A percentile compares a stretch with the other conserved stretches of the same genome.
Conservation (phyloP, 164 flowering plant species). For the Tinospora cordifolia region DNA sequence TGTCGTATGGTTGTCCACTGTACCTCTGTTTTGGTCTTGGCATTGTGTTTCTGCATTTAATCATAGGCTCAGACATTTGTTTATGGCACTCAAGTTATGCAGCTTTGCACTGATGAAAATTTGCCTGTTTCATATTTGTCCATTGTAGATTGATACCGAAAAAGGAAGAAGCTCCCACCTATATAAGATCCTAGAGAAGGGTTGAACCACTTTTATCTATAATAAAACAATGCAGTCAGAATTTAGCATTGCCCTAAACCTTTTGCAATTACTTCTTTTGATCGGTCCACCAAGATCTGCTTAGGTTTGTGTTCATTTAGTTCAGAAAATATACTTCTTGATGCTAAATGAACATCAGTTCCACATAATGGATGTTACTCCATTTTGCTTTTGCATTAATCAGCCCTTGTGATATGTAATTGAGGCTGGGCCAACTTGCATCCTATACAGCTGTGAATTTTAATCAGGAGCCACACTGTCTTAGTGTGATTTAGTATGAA, state of each 20-base stretch:
- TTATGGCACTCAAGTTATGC: neutral
- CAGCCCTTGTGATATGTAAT: neutral
- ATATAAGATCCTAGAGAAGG: no score
- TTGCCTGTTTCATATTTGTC: neutral
- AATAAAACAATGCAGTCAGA: neutral
- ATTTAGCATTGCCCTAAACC: neutral
- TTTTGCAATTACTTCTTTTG: neutral
- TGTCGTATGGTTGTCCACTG: no score
- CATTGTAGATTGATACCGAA: neutral
- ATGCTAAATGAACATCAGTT: no score
- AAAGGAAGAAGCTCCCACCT: no score
- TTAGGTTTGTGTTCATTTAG: no score
- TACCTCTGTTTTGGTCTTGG: no score
- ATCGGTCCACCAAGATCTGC: neutral
- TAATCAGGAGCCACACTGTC: neutral
- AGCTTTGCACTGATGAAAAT: neutral
- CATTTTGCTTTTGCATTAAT: neutral
- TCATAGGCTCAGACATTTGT: neutral
- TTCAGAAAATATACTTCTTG: no score
- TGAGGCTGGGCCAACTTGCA: neutral
- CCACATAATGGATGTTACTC: no score
- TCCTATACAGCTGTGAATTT: neutral
- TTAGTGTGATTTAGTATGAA: no score
- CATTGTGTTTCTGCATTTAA: neutral
- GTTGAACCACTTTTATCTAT: neutral